phyloP scores from a whole-genome alignment of 2,329 filamentous ascomycete genomes.

The Nigrograna mackinnonii region DNA sequence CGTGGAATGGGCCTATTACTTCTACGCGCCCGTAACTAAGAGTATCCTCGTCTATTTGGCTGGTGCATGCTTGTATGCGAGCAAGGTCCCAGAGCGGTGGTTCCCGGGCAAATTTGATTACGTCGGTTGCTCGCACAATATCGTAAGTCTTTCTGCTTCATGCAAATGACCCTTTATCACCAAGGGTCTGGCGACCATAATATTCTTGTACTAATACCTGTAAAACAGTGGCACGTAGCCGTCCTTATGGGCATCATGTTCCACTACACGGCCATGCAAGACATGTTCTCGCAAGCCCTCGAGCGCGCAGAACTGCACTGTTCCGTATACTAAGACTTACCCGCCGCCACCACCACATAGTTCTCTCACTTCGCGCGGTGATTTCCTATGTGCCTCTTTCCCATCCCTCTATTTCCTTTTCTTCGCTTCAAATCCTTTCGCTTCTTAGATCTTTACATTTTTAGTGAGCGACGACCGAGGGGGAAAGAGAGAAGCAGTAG shows the following conservation, averaged over 20 bases:
- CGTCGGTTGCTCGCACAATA: conserved; percentile 91
- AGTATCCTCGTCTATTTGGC: conserved; percentile 83
- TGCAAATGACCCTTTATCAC: neutral
- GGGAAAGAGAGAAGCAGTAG: too few relatives aligned
- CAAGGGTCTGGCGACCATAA: neutral
- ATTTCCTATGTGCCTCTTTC: too few relatives aligned
- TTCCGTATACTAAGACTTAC: conserved; percentile 28
- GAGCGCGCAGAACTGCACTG: conserved; percentile 35
- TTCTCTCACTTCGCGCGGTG: too few relatives aligned
- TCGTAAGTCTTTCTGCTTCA: conserved; percentile 52
- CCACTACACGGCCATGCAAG: conserved; percentile 94
- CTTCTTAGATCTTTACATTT: too few relatives aligned
- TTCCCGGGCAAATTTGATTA: conserved; percentile 94
- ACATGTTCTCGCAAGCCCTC: conserved; percentile 74
- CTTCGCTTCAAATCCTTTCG: too few relatives aligned
- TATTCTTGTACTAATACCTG: too few relatives aligned
- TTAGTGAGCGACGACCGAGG: too few relatives aligned
- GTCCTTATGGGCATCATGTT: conserved; percentile 96
- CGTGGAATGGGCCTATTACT: conserved; percentile 78
- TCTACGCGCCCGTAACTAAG: conserved; percentile 87
- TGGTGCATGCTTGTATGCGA: conserved; percentile 86
- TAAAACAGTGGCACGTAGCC: conserved; percentile 97
- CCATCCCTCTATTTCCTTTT: too few relatives aligned
- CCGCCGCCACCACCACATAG: too few relatives aligned
- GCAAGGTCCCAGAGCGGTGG: conserved; percentile 91